These are phyloP conservation scores for Metschnikowia corniflorae DNA, from an alignment of 805 yeast species.

Conservation along the genomic window DNA sequence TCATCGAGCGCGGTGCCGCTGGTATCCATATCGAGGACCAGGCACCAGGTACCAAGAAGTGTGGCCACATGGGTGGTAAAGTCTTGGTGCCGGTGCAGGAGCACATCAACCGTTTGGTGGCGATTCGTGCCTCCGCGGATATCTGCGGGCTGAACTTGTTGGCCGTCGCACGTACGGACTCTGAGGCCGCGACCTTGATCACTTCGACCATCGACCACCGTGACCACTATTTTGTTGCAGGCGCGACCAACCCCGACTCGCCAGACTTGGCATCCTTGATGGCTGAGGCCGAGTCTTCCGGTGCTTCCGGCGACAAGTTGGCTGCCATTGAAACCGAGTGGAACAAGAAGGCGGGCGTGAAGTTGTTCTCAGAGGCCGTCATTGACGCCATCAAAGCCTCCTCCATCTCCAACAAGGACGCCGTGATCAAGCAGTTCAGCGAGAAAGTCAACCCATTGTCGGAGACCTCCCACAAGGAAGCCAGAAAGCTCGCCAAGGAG, in stretches of 20 bases:
- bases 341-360: slow-evolving; percentile 77
- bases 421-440: slow-evolving; percentile 61
- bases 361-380: slow-evolving; percentile 89
- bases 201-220: slow-evolving; percentile 92
- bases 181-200: slow-evolving; percentile 94
- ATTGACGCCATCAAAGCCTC: slow-evolving; percentile 72
- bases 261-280: slow-evolving; percentile 72
- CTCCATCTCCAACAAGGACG: slow-evolving; percentile 54
- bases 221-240: slow-evolving; percentile 89
- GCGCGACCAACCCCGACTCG: slow-evolving; percentile 82
- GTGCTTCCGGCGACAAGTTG: slow-evolving; percentile 67
- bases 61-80: slow-evolving; percentile 99
- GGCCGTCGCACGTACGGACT: slow-evolving; percentile 92
- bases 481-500: slow-evolving; percentile 68
- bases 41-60: slow-evolving; percentile 97
- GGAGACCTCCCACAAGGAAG: slow-evolving; percentile 73
- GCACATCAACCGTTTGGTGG: slow-evolving; percentile 90
- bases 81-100: slow-evolving; percentile 97
- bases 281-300: slow-evolving; percentile 76
- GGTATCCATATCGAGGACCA: slow-evolving; percentile 99
- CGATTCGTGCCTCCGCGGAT: slow-evolving; percentile 94
- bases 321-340: slow-evolving; percentile 77
- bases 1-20: slow-evolving; percentile 97
- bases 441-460: slow-evolving; percentile 71
- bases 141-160: slow-evolving; percentile 83